Percentiles rank a stretch among this genome's conserved stretches.
These are phyloP conservation scores for Solanum hybrid DNA, from an alignment of 305 asterid species.

Conservation along the genomic window DNA sequence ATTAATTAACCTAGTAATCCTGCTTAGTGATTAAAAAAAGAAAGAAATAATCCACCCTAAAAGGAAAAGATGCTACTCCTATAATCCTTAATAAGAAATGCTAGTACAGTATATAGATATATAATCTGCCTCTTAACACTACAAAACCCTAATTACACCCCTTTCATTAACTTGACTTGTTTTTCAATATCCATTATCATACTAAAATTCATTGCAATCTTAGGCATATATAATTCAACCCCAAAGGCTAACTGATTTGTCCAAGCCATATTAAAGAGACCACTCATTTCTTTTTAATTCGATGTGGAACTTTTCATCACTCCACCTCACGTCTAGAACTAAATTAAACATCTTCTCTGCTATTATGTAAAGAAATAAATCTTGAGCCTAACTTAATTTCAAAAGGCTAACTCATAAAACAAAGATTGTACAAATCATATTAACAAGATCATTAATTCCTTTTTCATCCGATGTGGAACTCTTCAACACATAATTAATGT, in stretches of 20 bases:
- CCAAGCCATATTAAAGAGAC: not conserved
- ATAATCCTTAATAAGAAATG: not conserved
- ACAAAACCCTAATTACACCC: not conserved
- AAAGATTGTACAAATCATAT: not conserved
- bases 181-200: not conserved
- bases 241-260: not conserved
- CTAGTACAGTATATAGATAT: not conserved
- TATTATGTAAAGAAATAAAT: not conserved
- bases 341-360: not conserved
- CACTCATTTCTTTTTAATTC: not conserved
- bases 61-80: not conserved
- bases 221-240: not conserved
- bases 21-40: not conserved
- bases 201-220: not conserved
- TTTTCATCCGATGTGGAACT: not conserved
- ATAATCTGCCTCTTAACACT: not conserved
- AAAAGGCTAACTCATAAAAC: not conserved
- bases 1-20: not conserved
- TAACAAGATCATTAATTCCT: not conserved
- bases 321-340: accelerated
- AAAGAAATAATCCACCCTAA: not conserved
- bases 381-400: not conserved
- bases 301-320: not conserved
- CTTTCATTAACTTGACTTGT: not conserved
- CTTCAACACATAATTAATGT: not conserved